Evolutionary conservation across 768 basidiomycete genomes (phyloP).

Genomic region (Porpolomopsis calyptriformis): DNA sequence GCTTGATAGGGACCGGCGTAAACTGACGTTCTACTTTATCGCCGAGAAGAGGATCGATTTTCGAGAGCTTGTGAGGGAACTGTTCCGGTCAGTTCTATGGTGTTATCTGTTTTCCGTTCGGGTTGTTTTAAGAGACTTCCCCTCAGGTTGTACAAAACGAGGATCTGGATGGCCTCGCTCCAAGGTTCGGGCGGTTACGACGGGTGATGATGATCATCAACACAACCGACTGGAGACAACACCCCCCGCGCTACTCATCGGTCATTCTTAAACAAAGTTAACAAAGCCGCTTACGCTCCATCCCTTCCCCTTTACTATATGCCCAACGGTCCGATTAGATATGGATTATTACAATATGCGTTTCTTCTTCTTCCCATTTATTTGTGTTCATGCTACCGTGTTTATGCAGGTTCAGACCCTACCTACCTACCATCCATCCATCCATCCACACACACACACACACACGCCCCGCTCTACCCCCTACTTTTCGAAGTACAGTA

Average conservation of each 20-base stretch:
- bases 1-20: slow-evolving; percentile 84
- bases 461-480: too few relatives aligned
- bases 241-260: background rate
- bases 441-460: too few relatives aligned
- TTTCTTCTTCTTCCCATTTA: background rate
- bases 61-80: slow-evolving; percentile 88
- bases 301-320: background rate
- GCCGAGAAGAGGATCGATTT: slow-evolving; percentile 95
- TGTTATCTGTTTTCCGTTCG: background rate
- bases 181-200: slow-evolving; percentile 39
- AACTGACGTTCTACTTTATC: slow-evolving; percentile 95
- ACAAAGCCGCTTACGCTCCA: background rate
- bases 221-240: background rate
- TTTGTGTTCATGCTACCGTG: too few relatives aligned
- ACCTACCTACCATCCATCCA: too few relatives aligned
- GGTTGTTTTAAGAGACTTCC: background rate
- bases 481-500: too few relatives aligned
- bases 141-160: slow-evolving; percentile 79
- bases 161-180: slow-evolving; percentile 91
- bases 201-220: slow-evolving; percentile 16
- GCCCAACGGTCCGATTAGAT: background rate
- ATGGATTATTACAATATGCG: background rate
- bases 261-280: background rate
- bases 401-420: too few relatives aligned
- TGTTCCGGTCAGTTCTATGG: slow-evolving; percentile 59